Evolutionary conservation across 768 basidiomycete species (phyloP).

Genomic region (Lactarius vividus): DNA sequence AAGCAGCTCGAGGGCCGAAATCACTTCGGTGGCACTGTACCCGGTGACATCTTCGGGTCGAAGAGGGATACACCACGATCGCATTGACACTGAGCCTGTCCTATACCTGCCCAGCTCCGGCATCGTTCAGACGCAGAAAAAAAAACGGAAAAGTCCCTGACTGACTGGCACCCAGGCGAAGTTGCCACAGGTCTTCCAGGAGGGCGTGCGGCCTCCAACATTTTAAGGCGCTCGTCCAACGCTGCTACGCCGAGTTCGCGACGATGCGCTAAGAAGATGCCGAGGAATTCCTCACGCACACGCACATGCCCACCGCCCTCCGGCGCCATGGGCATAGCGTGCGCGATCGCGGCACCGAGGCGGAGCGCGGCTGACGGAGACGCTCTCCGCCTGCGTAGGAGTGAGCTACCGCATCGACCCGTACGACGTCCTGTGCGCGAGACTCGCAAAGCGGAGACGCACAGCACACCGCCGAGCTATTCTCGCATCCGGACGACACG

Average conservation of each 20-base stretch:
- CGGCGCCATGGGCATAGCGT: conserved; percentile 57
- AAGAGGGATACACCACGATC: too few species aligned
- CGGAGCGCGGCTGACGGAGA: conserved; percentile 57
- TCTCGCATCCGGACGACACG: conserved; percentile 85
- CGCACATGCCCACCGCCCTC: conserved; percentile 71
- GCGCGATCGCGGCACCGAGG: conserved; percentile 33
- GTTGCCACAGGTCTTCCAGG: conserved; percentile 62
- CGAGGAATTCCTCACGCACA: conserved; percentile 87
- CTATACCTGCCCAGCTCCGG: too few species aligned
- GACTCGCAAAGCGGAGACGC: conserved; percentile 60
- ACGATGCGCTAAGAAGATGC: conserved; percentile 98
- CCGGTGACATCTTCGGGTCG: too few species aligned
- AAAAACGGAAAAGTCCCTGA: too few species aligned
- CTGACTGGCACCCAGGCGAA: conserved; percentile 7
- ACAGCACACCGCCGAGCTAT: conserved; percentile 89
- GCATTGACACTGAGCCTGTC: too few species aligned
- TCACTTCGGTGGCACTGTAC: too few species aligned
- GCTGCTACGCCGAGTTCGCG: conserved; percentile 88
- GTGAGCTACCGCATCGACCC: conserved; percentile 82
- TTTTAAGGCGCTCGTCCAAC: conserved; percentile 88
- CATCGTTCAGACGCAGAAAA: too few species aligned
- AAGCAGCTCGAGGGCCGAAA: too few species aligned
- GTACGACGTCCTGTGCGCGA: conserved; percentile 66
- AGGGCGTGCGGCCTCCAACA: conserved; percentile 73
- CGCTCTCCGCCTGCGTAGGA: conserved; percentile 69